These are phyloP conservation scores for Aspergillus costaricaensis DNA, from an alignment of 2,329 filamentous ascomycete species.

Conservation along the genomic window DNA sequence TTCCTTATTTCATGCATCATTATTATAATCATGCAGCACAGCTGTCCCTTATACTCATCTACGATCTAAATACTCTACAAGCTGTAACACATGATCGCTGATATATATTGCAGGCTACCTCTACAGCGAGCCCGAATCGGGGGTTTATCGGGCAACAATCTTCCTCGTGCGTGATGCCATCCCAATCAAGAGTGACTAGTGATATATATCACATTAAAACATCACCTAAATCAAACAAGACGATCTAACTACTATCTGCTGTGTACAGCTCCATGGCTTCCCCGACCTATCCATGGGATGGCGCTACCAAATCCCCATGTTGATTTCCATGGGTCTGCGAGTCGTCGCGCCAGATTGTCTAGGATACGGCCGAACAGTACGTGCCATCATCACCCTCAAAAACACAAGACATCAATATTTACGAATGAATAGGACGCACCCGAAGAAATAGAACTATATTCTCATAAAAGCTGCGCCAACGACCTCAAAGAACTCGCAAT, in stretches of 20 bases:
- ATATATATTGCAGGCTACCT: slow-evolving; percentile 50
- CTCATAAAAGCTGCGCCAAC: slow-evolving; percentile 68
- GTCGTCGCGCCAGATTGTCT: slow-evolving; percentile 85
- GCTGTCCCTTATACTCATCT: neutral
- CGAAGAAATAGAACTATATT: slow-evolving; percentile 63
- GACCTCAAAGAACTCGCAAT: slow-evolving; percentile 74
- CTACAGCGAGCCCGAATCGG: slow-evolving; percentile 49
- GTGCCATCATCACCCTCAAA: neutral
- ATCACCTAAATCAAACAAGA: neutral
- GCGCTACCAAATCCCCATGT: slow-evolving; percentile 81
- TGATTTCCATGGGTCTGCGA: slow-evolving; percentile 70
- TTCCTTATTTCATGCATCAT: neutral
- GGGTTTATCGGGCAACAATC: slow-evolving; percentile 53
- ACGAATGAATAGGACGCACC: slow-evolving; percentile 59
- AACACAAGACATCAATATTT: neutral
- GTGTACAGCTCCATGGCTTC: slow-evolving; percentile 68
- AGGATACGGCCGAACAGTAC: slow-evolving; percentile 76
- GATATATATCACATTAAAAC: neutral
- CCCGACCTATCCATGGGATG: slow-evolving; percentile 83
- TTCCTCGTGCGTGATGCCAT: slow-evolving; percentile 49
- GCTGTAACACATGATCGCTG: neutral
- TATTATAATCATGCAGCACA: neutral
- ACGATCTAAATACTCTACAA: neutral
- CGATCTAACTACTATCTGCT: neutral
- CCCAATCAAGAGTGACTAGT: neutral